A percentile compares a stretch with the other conserved stretches of the same genome.
These are phyloP conservation scores for Nicotiana sylvestris DNA, from an alignment of 257 asterid genomes.

Conservation along the genomic window DNA sequence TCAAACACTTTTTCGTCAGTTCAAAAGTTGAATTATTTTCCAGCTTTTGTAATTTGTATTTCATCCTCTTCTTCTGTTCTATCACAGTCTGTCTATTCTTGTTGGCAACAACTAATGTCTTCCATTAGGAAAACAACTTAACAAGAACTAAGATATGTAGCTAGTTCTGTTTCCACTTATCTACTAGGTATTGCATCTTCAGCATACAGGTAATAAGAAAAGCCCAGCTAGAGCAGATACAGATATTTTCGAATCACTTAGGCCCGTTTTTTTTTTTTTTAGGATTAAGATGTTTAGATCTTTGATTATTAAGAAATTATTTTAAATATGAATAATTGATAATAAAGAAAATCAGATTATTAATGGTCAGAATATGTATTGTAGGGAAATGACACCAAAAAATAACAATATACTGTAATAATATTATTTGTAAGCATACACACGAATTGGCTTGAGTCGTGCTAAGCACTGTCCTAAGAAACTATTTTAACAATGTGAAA, in stretches of 20 bases:
- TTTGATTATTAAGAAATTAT: too few species aligned
- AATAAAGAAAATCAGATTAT: too few species aligned
- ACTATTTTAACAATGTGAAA: too few species aligned
- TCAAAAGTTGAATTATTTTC: neutral
- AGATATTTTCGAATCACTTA: conserved; percentile 1
- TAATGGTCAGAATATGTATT: too few species aligned
- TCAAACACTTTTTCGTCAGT: neutral
- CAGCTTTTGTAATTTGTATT: neutral
- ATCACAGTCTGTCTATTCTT: neutral
- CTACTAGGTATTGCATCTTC: neutral
- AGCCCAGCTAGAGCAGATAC: neutral
- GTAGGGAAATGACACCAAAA: too few species aligned
- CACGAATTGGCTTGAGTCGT: too few species aligned
- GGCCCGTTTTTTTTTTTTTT: neutral
- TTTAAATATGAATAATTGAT: too few species aligned
- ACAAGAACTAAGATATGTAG: conserved; percentile 21
- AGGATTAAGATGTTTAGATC: neutral
- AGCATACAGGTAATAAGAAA: neutral
- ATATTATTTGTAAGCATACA: too few species aligned
- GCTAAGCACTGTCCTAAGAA: too few species aligned
- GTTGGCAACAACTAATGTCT: conserved; percentile 29
- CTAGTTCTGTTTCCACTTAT: neutral
- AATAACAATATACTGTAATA: too few species aligned
- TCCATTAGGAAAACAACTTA: conserved; percentile 27
- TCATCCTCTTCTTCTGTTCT: neutral